Conservation (phyloP, 2,329 filamentous ascomycete genomes). For the Paramyrothecium roridum region DNA sequence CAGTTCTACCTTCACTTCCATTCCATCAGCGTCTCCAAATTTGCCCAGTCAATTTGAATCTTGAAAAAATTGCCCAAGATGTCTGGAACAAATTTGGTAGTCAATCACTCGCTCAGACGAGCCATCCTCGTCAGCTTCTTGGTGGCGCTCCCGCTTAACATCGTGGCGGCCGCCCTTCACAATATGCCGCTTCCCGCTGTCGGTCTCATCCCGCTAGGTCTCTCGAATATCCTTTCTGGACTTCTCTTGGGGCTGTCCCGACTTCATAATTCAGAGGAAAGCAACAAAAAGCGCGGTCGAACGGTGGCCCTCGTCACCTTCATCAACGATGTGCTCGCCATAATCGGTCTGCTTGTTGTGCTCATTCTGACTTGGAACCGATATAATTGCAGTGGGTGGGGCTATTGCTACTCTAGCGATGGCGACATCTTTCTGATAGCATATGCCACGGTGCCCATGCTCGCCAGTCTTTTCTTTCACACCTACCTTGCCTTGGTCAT, state of each 20-base stretch:
- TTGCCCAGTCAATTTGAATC: no score
- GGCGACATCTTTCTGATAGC: not conserved
- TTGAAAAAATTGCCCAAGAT: not conserved
- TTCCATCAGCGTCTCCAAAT: no score
- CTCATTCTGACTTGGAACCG: not conserved
- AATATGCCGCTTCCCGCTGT: not conserved
- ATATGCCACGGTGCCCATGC: not conserved
- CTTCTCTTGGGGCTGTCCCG: not conserved
- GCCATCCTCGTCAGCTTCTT: not conserved
- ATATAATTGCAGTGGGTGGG: not conserved
- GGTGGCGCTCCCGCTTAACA: not conserved
- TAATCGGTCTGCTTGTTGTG: not conserved
- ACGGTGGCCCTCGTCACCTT: not conserved
- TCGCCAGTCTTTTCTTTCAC: not conserved
- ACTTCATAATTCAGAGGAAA: not conserved
- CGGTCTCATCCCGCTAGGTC: not conserved
- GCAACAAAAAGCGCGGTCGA: not conserved
- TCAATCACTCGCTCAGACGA: not conserved
- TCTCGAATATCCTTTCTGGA: not conserved
- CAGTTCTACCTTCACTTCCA: no score
- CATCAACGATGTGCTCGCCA: not conserved
- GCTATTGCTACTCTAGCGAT: not conserved
- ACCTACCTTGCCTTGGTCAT: not conserved
- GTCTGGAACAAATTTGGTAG: not conserved
- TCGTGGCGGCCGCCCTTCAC: not conserved